Evolutionary conservation across 2,329 filamentous ascomycete species (phyloP).

Genomic region (Calonectria henricotiae): DNA sequence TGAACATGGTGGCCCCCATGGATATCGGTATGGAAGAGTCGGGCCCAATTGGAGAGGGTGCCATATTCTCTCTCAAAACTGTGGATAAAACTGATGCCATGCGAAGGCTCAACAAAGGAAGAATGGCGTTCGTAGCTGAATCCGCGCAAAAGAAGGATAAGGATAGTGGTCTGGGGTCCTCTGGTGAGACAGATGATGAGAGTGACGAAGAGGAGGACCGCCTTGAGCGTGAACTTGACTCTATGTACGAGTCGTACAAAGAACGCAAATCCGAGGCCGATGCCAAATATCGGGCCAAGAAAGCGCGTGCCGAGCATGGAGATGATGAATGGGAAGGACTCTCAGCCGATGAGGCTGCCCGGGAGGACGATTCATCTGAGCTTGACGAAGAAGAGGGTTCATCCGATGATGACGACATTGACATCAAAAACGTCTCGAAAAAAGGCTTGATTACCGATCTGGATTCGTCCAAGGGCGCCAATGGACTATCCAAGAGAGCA

Average conservation of each 20-base stretch:
- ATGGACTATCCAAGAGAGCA: constrained; percentile 69
- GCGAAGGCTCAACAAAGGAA: constrained; percentile 76
- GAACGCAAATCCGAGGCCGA: constrained; percentile 85
- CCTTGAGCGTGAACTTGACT: constrained; percentile 88
- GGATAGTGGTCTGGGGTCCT: constrained; percentile 73
- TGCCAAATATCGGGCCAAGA: constrained; percentile 92
- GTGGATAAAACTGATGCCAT: constrained; percentile 84
- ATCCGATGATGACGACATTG: constrained; percentile 58
- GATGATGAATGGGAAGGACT: constrained; percentile 96
- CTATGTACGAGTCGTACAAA: constrained; percentile 89
- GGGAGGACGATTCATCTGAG: constrained; percentile 69
- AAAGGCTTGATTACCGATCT: constrained; percentile 59
- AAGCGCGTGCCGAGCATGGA: constrained; percentile 83
- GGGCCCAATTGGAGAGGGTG: constrained; percentile 83
- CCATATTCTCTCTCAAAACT: constrained; percentile 89
- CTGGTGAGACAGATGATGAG: constrained; percentile 73
- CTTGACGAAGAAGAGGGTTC: constrained; percentile 71
- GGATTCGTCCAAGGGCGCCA: constrained; percentile 51
- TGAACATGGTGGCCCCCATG: constrained; percentile 96
- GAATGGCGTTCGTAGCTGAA: constrained; percentile 80
- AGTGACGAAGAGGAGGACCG: constrained; percentile 86
- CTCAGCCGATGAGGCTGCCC: constrained; percentile 75
- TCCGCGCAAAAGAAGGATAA: constrained; percentile 70
- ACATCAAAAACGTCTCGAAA: constrained; percentile 45
- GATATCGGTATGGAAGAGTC: constrained; percentile 94